Conservation (phyloP, 75 land plant genomes). For the Cunninghamia lanceolata region DNA sequence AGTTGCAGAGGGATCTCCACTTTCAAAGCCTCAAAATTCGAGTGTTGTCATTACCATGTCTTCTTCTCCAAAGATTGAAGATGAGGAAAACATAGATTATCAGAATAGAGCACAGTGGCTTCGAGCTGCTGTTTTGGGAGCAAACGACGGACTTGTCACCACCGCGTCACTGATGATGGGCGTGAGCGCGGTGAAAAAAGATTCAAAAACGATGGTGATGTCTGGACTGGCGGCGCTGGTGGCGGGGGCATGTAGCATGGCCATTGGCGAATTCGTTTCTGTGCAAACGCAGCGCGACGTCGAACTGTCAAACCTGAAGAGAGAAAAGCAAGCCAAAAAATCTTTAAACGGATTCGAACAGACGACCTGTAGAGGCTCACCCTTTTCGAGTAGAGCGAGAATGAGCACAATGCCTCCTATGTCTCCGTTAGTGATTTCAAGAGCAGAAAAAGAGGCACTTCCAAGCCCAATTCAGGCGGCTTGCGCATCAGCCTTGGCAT, state of each 20-base stretch:
- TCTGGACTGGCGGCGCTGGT: constrained; percentile 83
- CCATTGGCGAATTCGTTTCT: constrained; percentile 91
- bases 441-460: neutral
- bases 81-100: constrained; percentile 31
- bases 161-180: constrained; percentile 84
- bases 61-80: neutral
- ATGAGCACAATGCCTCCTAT: neutral
- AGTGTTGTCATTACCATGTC: neutral
- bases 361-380: neutral
- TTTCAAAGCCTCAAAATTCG: neutral
- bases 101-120: constrained; percentile 78
- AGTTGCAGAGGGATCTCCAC: neutral
- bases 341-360: neutral
- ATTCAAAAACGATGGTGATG: constrained; percentile 49
- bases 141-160: constrained; percentile 86
- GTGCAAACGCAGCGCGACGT: constrained; percentile 80
- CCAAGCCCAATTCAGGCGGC: constrained; percentile 48
- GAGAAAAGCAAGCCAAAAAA: constrained; percentile 12
- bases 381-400: no score
- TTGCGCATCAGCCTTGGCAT: constrained; percentile 49
- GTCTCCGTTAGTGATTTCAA: neutral
- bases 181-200: constrained; percentile 58
- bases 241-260: constrained; percentile 93
- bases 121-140: constrained; percentile 79
- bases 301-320: constrained; percentile 48